Evolutionary conservation across 108 stramenopile genomes (phyloP), one percentile per base, ranked within the genome.

Genomic region (Skeletonema potamos): DNA sequence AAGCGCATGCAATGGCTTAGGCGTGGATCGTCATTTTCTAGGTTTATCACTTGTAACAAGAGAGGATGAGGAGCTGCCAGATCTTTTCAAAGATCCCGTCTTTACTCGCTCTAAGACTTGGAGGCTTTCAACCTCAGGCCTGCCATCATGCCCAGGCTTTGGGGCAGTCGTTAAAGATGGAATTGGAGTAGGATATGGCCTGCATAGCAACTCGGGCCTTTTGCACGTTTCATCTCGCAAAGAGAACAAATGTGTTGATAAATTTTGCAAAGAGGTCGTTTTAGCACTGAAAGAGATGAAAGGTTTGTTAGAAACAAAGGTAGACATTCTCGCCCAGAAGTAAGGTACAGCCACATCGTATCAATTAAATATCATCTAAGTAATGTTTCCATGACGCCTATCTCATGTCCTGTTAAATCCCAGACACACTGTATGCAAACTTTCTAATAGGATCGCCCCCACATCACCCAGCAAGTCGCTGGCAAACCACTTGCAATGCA

Each of bases 381-480:
- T 51, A 22, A 9, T 51, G 48, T 51, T 41, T 24, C 48, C 48
- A 51, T 22, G n/a, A n/a, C n/a, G 6, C 48, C 22, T 51, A n/a
- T 44, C 43, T 17, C 15, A 13, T 44, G 43, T 18, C 17, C 17
- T 44, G 43, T 44, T 44, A 22, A 51, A 24, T 51, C 22, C 48
- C 18, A 48, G 20, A 15, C 18, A 6, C 18, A 20, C n/a, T 18
- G 44, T 18, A 17, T 20, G 44, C 44, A 18, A 46, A 46, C 17
- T 20, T 20, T 20, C 5, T 94, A 99, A 68, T 99, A 99, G 13
- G 96, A 97, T 13, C 98, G 89, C 33, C 99, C 99, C 98, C 99
- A 99, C 22, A 99, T 86, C 12, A 96, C 91, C 98, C 99, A 99
- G 79, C 95, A 96, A 7, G 90, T 98, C 27, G 99, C 99, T 11